Evolutionary conservation across 768 basidiomycete species (phyloP).

Genomic region (Boletus rubroflammeus): DNA sequence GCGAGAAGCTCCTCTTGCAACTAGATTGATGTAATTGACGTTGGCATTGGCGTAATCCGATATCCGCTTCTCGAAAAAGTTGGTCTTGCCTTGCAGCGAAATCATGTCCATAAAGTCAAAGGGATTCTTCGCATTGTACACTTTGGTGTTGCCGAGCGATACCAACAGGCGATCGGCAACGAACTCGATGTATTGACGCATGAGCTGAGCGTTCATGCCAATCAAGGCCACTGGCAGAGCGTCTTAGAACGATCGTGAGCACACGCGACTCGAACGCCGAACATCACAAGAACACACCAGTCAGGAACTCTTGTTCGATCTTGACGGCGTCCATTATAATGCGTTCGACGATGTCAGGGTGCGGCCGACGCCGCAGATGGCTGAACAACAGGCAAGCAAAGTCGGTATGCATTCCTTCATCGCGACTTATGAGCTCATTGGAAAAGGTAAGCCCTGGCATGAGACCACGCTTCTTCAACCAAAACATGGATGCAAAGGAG

Average conservation of each 20-base stretch:
- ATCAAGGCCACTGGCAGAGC: conserved; percentile 82
- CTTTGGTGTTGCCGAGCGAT: conserved; percentile 78
- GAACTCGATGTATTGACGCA: conserved; percentile 89
- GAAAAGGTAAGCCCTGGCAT: conserved; percentile 95
- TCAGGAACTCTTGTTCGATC: conserved; percentile 84
- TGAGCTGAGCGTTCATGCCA: conserved; percentile 84
- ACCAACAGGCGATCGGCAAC: conserved; percentile 86
- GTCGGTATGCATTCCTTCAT: conserved; percentile 95
- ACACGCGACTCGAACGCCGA: too few relatives aligned
- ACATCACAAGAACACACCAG: conserved; percentile 42
- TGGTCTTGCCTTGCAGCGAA: conserved; percentile 90
- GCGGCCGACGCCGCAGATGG: conserved; percentile 73
- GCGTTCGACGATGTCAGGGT: conserved; percentile 62
- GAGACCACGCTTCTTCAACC: conserved; percentile 95
- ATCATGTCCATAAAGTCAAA: conserved; percentile 95
- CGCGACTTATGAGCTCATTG: conserved; percentile 91
- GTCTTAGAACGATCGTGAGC: conserved; percentile 39
- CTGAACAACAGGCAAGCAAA: conserved; percentile 88
- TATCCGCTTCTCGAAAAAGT: conserved; percentile 93
- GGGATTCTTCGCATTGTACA: conserved; percentile 73
- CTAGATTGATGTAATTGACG: conserved; percentile 35
- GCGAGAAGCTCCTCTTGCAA: neutral
- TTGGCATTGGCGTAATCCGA: conserved; percentile 72
- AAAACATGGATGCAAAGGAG: conserved; percentile 89
- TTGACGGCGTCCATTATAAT: conserved; percentile 81